Percentiles rank a stretch among this genome's conserved stretches.
These are phyloP conservation scores for Ophiostoma sp. DNA, from an alignment of 2,329 filamentous ascomycete genomes.

Conservation along the genomic window DNA sequence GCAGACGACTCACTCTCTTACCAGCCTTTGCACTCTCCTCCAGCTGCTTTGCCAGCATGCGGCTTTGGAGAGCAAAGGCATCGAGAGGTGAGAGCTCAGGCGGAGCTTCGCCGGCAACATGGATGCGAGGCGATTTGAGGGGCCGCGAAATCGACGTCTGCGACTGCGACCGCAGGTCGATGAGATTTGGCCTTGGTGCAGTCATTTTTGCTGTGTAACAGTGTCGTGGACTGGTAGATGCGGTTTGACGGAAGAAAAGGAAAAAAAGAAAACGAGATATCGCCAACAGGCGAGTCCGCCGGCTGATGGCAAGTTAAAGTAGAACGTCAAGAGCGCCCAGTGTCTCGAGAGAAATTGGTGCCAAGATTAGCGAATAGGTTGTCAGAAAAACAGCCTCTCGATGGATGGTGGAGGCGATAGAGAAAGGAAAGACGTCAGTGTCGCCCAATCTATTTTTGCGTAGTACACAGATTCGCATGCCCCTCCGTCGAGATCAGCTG, in stretches of 20 bases:
- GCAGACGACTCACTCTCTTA: slow-evolving; percentile 79
- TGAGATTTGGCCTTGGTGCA: slow-evolving; percentile 53
- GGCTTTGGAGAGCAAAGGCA: slow-evolving; percentile 89
- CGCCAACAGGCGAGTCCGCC: not conserved
- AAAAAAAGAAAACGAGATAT: not conserved
- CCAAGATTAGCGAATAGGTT: not conserved
- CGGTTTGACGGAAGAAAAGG: not conserved
- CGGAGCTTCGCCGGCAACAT: slow-evolving; percentile 77
- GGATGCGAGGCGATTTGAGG: slow-evolving; percentile 71
- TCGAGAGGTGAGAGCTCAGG: slow-evolving; percentile 92
- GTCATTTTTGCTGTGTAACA: slow-evolving; percentile 46
- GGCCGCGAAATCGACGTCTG: slow-evolving; percentile 55
- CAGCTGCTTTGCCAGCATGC: slow-evolving; percentile 81
- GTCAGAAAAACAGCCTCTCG: not conserved
- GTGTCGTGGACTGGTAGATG: slow-evolving; percentile 26
- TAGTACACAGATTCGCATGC: slow-evolving; percentile 3
- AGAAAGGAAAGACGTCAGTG: slow-evolving; percentile 6
- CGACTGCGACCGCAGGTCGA: slow-evolving; percentile 62
- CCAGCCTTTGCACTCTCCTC: slow-evolving; percentile 75
- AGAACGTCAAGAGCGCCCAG: not conserved
- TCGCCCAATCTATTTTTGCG: slow-evolving; percentile 22
- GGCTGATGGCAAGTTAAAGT: not conserved
- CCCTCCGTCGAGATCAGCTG: slow-evolving; percentile 13
- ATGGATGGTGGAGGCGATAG: not conserved
- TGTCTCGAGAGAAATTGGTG: not conserved